These are phyloP conservation scores for Dendrostoma leiphaemia DNA, from an alignment of 2,329 filamentous ascomycete species.

Conservation along the genomic window DNA sequence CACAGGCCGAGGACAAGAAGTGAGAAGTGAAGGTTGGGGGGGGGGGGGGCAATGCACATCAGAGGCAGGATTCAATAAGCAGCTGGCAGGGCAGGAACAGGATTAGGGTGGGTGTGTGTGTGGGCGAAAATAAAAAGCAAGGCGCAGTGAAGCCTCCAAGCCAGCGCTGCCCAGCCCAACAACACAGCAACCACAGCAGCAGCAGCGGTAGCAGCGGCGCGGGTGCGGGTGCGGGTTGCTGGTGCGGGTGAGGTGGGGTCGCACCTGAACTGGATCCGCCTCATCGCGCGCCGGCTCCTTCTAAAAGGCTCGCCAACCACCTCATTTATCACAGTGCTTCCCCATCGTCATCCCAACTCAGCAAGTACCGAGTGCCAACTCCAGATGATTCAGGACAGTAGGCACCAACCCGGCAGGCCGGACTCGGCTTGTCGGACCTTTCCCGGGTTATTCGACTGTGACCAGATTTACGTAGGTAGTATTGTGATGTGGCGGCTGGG, in stretches of 20 bases:
- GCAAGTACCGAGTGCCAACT: no score
- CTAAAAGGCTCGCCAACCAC: conserved; percentile 2
- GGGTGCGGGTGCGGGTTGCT: no score
- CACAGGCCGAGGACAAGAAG: conserved; percentile 4
- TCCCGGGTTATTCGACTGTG: no score
- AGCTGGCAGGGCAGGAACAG: not conserved
- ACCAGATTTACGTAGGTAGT: no score
- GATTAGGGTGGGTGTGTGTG: not conserved
- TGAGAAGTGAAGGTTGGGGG: not conserved
- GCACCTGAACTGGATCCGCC: not conserved
- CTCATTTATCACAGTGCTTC: not conserved
- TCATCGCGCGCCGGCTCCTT: not conserved
- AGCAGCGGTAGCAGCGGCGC: no score
- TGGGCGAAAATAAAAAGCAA: not conserved
- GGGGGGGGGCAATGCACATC: not conserved
- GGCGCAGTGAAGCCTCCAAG: not conserved
- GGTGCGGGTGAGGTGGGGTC: not conserved
- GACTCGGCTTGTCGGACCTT: no score
- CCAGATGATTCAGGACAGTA: no score
- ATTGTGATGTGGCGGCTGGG: no score
- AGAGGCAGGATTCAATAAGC: not conserved
- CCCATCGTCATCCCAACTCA: not conserved
- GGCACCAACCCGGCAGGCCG: not conserved
- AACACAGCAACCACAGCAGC: no score
- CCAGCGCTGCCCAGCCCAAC: not conserved